Base-by-base conservation (phyloP, 495 filamentous ascomycete species). In the Collariella sp. region DNA sequence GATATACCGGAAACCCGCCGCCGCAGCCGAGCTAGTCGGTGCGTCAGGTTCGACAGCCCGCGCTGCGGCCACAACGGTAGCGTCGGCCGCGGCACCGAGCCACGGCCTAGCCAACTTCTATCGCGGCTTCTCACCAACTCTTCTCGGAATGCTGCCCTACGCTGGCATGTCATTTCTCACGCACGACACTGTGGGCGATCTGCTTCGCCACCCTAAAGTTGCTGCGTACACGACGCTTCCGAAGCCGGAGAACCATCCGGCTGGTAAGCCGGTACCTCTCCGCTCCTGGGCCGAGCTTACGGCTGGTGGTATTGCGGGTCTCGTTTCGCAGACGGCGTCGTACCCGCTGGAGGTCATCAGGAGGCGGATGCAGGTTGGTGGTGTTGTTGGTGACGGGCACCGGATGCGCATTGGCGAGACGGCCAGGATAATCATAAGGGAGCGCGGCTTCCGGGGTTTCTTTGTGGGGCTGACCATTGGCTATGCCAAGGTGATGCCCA, bases 121-220 rank as follows among this genome's bases (percentile, higher is more conserved):
- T 67, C 85, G 93, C 31, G 93, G 93, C 13, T 98, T 97, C 67
- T 83, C 81, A 0, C 85, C 91, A 0, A 97, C 93, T 0, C 66
- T 98, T 13, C 71, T 88, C 35, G 93, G 93, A 43, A 98, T 98
- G 91, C 66, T 98, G 13, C 93, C 93, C 3, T 98, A 98, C 61
- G 93, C 94, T 13, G 93, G 93, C 46, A 82, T 94, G 62, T 96
- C 91, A n/a, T 98, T 98, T 75, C 80, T 97, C 31, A 94, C 89
- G 0, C 93, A 98, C 68, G 93, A 98, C 64, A 86, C 86, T 4
- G 79, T 81, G 1, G 83, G 88, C 22, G 93, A 98, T 67, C 64
- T 87, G 33, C 78, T 98, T 39, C 87, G 93, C 1, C 71, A 73
- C 33, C 83, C 83, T 0, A 44, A 61, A 1, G 50, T 95, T 0